Evolutionary conservation across 129 eudicot species (phyloP), one percentile per base, ranked within the genome.

Genomic region (Tagetes erecta): DNA sequence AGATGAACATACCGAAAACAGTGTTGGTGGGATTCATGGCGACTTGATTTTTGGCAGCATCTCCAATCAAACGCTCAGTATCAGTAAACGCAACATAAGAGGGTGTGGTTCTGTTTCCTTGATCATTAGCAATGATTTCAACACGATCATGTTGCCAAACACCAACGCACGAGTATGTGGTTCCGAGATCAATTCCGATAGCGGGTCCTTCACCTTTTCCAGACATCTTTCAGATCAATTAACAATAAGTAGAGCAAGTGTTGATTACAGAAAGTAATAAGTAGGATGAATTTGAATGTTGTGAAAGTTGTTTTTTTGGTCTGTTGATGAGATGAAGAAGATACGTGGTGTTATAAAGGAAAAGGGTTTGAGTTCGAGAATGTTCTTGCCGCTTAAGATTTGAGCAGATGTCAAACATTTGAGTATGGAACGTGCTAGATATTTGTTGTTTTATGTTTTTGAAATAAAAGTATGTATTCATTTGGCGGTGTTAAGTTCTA

Each of bases 51-150:
- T 62, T 62, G 1, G 67, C 67, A 11, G 67, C 67, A 11, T 62
- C 67, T 0, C 67, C 67, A 5, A 62, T 62, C 44, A 62, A 1
- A 12, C 67, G 67, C 42, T 62, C 67, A 1, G 67, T 62, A 12
- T 62, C 67, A 42, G 67, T 62, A 62, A 62, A 62, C 44, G 67
- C 67, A 12, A 62, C 67, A 35, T 64, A 64, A 6, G 69, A 39
- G 0, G 69, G 69, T 0, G 69, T 64, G 5, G 69, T 64, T 12
- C 49, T 39, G 69, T 39, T 64, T 2, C 69, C 69, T 49, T 64
- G 69, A 64, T 64, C 49, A n/a, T 37, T 14, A 6, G 69, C 69
- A 0, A 64, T 64, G 34, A 64, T 64, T 4, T 64, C 69, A 38
- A 64, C 49, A 14, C 69, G 69, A 64, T 39, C 69, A 0, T 64